Percentiles rank a stretch among this genome's conserved stretches.
Conservation (phyloP, 2,329 filamentous ascomycete species). For the Phyllosticta citriasiana region DNA sequence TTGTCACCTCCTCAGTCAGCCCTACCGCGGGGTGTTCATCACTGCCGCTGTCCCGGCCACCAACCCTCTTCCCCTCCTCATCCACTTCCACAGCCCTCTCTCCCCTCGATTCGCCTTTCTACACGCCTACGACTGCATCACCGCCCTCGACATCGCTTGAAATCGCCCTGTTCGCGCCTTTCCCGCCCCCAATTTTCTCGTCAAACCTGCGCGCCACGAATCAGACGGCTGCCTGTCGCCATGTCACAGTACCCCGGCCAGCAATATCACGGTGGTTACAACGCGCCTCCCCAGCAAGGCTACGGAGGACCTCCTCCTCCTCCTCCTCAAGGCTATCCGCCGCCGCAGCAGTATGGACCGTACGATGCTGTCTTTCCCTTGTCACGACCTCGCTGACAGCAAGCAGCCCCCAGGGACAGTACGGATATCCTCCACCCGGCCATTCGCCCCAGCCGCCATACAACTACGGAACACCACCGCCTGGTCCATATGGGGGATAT, state of each 20-base stretch:
- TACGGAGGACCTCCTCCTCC: slow-evolving; percentile 5
- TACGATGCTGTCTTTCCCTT: not conserved
- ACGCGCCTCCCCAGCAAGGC: slow-evolving; percentile 26
- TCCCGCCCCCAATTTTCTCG: not conserved
- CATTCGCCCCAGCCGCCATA: slow-evolving; percentile 31
- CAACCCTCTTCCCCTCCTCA: not conserved
- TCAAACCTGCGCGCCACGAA: not conserved
- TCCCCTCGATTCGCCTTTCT: not conserved
- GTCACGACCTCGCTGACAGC: slow-evolving; percentile 5
- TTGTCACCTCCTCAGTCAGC: not conserved
- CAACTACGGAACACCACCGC: slow-evolving; percentile 31
- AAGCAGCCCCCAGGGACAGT: slow-evolving; percentile 25
- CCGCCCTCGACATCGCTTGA: not conserved
- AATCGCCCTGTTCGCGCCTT: not conserved
- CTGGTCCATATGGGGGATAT: slow-evolving; percentile 34
- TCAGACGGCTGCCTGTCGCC: not conserved
- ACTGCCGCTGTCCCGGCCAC: not conserved
- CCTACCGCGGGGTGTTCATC: not conserved
- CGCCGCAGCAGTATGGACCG: slow-evolving; percentile 12
- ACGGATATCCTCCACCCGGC: slow-evolving; percentile 19
- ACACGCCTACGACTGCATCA: not conserved
- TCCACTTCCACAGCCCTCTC: not conserved
- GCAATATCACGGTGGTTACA: slow-evolving; percentile 30
- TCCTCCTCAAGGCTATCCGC: slow-evolving; percentile 13
- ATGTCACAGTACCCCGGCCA: slow-evolving; percentile 36